phyloP scores from a whole-genome alignment of 257 asterid genomes.

The Marsdenia floribunda region DNA sequence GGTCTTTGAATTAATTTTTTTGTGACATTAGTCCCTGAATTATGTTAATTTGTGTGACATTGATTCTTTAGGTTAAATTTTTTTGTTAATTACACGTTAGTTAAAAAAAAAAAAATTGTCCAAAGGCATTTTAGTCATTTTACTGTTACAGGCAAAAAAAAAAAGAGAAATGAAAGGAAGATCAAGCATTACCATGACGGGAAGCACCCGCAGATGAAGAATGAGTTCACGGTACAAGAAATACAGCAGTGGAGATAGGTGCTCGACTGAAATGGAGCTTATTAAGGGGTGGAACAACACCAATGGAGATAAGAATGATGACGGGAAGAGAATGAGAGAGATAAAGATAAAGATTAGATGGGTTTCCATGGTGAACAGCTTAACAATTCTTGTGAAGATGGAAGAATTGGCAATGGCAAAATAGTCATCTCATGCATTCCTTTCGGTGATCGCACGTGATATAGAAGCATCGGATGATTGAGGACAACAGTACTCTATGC shows the following conservation, averaged over 20 bases:
- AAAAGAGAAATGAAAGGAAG: too few species aligned
- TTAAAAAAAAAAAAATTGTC: too few species aligned
- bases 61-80: too few species aligned
- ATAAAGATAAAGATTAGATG: neutral
- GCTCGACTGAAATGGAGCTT: neutral
- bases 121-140: too few species aligned
- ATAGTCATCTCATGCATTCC: constrained; percentile 32
- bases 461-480: constrained; percentile 31
- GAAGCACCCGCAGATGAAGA: neutral
- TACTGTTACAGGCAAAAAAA: too few species aligned
- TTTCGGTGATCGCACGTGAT: constrained; percentile 26
- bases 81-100: too few species aligned
- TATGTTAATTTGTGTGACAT: too few species aligned
- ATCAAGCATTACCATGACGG: too few species aligned
- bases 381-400: constrained; percentile 16
- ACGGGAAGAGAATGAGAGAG: neutral
- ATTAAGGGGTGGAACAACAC: neutral
- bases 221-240: constrained; percentile 7
- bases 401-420: constrained; percentile 18
- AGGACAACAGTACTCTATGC: constrained; percentile 42
- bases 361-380: constrained; percentile 14
- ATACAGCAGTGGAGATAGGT: constrained; percentile 6
- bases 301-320: neutral
- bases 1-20: too few species aligned
- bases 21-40: too few species aligned